A percentile compares a stretch with the other conserved stretches of the same genome.
These are phyloP conservation scores for Corylus americana DNA, from an alignment of 306 rosid genomes.

Conservation along the genomic window DNA sequence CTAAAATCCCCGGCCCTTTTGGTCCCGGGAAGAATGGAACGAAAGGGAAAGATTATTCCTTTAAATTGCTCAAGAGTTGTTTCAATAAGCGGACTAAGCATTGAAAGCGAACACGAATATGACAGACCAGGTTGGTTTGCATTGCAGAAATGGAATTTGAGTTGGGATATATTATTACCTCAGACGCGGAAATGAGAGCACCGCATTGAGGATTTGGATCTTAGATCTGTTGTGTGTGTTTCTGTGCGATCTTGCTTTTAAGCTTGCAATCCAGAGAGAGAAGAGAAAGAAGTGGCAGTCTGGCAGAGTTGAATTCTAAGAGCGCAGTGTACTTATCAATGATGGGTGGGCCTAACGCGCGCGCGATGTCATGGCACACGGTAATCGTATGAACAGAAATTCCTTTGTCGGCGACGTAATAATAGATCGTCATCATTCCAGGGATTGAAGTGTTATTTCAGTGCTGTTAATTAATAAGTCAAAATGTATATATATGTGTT, in stretches of 20 bases:
- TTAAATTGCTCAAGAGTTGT: not conserved
- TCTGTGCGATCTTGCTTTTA: not conserved
- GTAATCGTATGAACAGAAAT: not conserved
- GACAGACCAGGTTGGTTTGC: not conserved
- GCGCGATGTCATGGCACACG: conserved; percentile 10
- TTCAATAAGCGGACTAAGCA: not conserved
- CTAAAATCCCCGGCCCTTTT: not conserved
- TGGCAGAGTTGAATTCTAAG: not conserved
- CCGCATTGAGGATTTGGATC: conserved; percentile 34
- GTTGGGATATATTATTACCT: conserved; percentile 13
- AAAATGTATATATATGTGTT: too few relatives aligned
- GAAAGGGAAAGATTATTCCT: not conserved
- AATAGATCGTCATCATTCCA: not conserved
- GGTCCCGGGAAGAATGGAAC: not conserved
- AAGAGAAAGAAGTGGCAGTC: not conserved
- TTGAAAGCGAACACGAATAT: not conserved
- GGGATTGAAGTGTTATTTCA: too few relatives aligned
- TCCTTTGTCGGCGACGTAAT: conserved; percentile 19
- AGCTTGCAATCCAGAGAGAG: conserved; percentile 7
- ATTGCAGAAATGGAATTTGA: not conserved
- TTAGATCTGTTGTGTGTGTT: conserved; percentile 37
- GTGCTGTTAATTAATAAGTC: too few relatives aligned
- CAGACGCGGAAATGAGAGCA: conserved; percentile 10
- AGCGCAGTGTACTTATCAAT: not conserved
- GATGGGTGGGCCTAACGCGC: conserved; percentile 15